Evolutionary conservation across 345 rosid species (phyloP).

Genomic region (Cochlearia excelsa): DNA sequence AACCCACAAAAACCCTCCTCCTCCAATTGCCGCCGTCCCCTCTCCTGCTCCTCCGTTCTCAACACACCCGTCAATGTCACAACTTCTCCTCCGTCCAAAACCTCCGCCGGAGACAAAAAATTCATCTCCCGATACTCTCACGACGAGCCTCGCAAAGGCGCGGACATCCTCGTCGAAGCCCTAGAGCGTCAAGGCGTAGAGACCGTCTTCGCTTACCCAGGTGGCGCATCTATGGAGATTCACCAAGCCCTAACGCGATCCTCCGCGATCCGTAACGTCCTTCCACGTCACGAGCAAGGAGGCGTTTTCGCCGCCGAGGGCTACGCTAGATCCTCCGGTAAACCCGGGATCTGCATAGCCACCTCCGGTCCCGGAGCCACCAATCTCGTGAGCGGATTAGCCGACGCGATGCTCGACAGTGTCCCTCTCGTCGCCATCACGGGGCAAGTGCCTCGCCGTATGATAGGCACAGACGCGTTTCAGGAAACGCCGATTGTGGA

Average conservation of each 20-base stretch:
- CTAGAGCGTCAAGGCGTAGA: slow-evolving; percentile 81
- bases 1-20: slow-evolving; percentile 21
- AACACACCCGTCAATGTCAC: slow-evolving; percentile 29
- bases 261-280: slow-evolving; percentile 63
- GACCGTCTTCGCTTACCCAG: slow-evolving; percentile 86
- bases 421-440: slow-evolving; percentile 89
- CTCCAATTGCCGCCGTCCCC: slow-evolving; percentile 35
- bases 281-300: slow-evolving; percentile 97
- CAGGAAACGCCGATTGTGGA: slow-evolving; percentile 94
- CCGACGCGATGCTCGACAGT: slow-evolving; percentile 85
- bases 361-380: slow-evolving; percentile 97
- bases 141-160: slow-evolving; percentile 86
- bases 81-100: slow-evolving; percentile 2
- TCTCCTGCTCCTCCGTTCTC: slow-evolving; percentile 35
- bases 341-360: slow-evolving; percentile 89
- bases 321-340: slow-evolving; percentile 80
- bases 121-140: slow-evolving; percentile 48
- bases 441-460: slow-evolving; percentile 86
- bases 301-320: slow-evolving; percentile 96
- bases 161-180: slow-evolving; percentile 92
- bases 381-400: slow-evolving; percentile 83
- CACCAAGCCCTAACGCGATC: slow-evolving; percentile 98
- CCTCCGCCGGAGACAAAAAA: not conserved
- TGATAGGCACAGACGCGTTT: slow-evolving; percentile 94
- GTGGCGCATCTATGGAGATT: slow-evolving; percentile 97